phyloP scores from a whole-genome alignment of 2,329 filamentous ascomycete genomes.

The Fusarium sacchari region DNA sequence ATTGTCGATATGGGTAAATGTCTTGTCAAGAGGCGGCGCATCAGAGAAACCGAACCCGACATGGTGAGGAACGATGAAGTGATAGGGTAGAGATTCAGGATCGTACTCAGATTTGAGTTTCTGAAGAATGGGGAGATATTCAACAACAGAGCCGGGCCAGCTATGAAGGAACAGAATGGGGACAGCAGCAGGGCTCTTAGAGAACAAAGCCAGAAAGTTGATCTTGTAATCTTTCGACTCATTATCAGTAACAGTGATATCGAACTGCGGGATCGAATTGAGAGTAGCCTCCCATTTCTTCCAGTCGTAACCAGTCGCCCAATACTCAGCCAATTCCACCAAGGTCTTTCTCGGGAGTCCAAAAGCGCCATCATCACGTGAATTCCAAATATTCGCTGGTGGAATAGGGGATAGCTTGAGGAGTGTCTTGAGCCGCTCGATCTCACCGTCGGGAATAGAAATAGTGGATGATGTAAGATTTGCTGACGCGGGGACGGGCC shows the following conservation, averaged over 20 bases:
- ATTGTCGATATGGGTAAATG: conserved; percentile 4
- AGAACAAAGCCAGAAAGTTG: conserved; percentile 25
- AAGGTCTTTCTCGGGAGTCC: not conserved
- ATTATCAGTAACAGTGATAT: conserved; percentile 10
- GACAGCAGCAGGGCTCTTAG: not conserved
- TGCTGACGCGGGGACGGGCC: conserved; percentile 3
- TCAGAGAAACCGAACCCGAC: conserved; percentile 11
- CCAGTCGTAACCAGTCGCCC: conserved; percentile 12
- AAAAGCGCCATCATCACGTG: not conserved
- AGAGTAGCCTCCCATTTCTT: conserved; percentile 27
- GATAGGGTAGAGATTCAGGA: not conserved
- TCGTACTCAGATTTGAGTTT: conserved; percentile 3
- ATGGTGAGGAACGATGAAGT: conserved; percentile 17
- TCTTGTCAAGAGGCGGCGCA: not conserved
- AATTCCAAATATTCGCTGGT: not conserved
- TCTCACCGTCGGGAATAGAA: not conserved
- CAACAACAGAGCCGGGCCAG: conserved; percentile 31
- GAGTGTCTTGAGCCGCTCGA: conserved; percentile 2
- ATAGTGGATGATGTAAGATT: conserved; percentile 19
- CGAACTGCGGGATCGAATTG: conserved; percentile 29
- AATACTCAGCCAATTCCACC: not conserved
- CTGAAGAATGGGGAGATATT: conserved; percentile 20
- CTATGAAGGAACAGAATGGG: conserved; percentile 24
- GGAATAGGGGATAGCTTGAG: conserved; percentile 8
- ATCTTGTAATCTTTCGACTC: conserved; percentile 10